phyloP scores from a whole-genome alignment of 371 early-diverging fungal species.

The Chytridium lagenaria region DNA sequence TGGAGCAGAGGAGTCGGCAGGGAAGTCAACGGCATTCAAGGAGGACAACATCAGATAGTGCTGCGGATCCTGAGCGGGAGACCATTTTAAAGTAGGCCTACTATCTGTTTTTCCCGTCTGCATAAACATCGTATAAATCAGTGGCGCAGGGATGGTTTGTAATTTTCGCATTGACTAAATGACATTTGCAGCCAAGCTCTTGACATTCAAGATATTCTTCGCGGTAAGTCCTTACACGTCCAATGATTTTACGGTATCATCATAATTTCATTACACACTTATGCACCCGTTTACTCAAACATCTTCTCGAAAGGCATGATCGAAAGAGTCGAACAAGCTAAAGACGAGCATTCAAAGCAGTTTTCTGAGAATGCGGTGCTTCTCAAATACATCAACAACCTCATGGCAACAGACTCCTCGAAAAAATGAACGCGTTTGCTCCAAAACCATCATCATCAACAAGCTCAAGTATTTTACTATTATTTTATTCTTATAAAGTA shows the following conservation, averaged over 20 bases:
- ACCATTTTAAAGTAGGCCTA: background rate
- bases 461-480: too few relatives aligned
- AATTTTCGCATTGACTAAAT: background rate
- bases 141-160: background rate
- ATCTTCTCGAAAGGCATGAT: constrained; percentile 31
- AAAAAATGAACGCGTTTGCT: constrained; percentile 13
- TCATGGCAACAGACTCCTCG: constrained; percentile 41
- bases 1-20: constrained; percentile 11
- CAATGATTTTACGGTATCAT: background rate
- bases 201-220: constrained; percentile 35
- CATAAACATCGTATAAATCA: background rate
- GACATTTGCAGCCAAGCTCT: constrained; percentile 35
- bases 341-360: constrained; percentile 34
- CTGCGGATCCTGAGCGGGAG: constrained; percentile 4
- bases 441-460: too few relatives aligned
- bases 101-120: background rate
- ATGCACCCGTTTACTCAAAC: background rate
- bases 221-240: constrained; percentile 21
- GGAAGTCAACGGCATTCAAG: background rate
- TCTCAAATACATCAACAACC: constrained; percentile 55
- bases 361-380: constrained; percentile 45
- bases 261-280: background rate
- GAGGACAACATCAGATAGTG: constrained; percentile 9
- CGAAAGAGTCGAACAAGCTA: constrained; percentile 41
- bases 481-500: too few relatives aligned